Evolutionary conservation across 2,329 filamentous ascomycete species (phyloP).

Genomic region (Lasiodiplodia citricola): DNA sequence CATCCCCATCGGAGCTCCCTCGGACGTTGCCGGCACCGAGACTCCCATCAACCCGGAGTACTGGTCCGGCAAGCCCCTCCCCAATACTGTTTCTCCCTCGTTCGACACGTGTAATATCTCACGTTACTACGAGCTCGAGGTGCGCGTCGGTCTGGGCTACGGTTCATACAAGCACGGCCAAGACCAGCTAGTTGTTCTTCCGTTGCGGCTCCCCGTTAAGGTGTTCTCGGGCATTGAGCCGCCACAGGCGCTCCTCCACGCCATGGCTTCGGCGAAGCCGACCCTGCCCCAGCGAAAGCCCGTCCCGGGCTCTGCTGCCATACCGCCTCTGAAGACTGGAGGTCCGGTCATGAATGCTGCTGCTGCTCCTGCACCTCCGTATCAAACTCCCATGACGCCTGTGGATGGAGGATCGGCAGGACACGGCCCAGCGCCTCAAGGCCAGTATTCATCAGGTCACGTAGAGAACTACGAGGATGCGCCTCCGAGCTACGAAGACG

Average conservation of each 20-base stretch:
- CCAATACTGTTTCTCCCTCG: constrained; percentile 83
- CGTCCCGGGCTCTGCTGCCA: constrained; percentile 6
- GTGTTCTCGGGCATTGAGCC: constrained; percentile 89
- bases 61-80: constrained; percentile 76
- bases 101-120: constrained; percentile 90
- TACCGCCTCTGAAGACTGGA: constrained; percentile 9
- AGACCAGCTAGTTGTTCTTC: constrained; percentile 78
- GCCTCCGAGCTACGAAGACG: constrained; percentile 95
- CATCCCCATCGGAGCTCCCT: constrained; percentile 67
- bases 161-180: constrained; percentile 61
- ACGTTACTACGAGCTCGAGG: constrained; percentile 81
- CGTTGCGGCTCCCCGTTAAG: constrained; percentile 77
- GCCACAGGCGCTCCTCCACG: constrained; percentile 74
- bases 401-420: constrained; percentile 1
- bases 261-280: constrained; percentile 52
- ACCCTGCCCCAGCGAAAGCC: constrained; percentile 15
- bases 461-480: constrained; percentile 65
- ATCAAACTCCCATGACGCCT: constrained; percentile 20
- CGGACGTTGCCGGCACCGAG: constrained; percentile 68
- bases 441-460: constrained; percentile 23
- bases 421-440: constrained; percentile 32
- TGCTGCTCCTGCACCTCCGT: neutral
- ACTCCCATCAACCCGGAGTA: constrained; percentile 70
- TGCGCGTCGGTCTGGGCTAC: constrained; percentile 79
- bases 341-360: constrained; percentile 4